phyloP scores from a whole-genome alignment of 2,329 filamentous ascomycete genomes.

The Xylaria digitata region DNA sequence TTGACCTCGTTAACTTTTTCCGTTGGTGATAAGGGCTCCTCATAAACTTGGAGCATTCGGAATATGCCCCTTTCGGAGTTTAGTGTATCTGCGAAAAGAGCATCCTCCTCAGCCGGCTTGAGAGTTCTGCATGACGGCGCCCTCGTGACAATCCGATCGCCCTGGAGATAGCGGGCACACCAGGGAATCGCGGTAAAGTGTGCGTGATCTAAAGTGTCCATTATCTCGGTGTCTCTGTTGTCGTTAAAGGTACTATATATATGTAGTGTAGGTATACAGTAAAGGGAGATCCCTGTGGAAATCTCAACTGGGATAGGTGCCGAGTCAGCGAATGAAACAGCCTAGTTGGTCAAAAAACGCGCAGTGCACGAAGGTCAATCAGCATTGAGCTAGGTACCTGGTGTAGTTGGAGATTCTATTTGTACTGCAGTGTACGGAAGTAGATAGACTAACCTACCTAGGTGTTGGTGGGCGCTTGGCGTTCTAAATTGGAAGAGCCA shows the following conservation, averaged over 20 bases:
- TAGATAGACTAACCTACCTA: too few species aligned
- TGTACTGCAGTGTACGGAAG: too few species aligned
- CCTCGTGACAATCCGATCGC: constrained; percentile 46
- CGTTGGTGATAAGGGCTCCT: constrained; percentile 45
- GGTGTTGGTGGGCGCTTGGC: constrained; percentile 2
- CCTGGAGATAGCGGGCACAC: constrained; percentile 58
- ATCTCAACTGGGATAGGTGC: too few species aligned
- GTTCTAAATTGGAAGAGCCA: background rate
- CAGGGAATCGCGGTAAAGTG: constrained; percentile 57
- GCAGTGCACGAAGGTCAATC: too few species aligned
- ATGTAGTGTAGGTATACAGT: too few species aligned
- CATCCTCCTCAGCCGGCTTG: constrained; percentile 59
- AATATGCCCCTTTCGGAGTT: constrained; percentile 62
- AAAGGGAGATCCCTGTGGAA: background rate
- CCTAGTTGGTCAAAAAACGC: too few species aligned
- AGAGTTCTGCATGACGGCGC: constrained; percentile 47
- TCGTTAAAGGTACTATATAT: background rate
- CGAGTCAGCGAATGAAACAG: too few species aligned
- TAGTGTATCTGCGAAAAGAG: constrained; percentile 64
- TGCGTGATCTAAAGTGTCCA: constrained; percentile 34
- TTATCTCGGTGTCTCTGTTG: background rate
- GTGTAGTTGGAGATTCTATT: too few species aligned
- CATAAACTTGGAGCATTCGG: constrained; percentile 57
- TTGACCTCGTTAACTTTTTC: constrained; percentile 49
- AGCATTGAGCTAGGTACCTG: too few species aligned